Evolutionary conservation across 2,329 filamentous ascomycete genomes (phyloP).

Genomic region (Domatiomyces catenatus): DNA sequence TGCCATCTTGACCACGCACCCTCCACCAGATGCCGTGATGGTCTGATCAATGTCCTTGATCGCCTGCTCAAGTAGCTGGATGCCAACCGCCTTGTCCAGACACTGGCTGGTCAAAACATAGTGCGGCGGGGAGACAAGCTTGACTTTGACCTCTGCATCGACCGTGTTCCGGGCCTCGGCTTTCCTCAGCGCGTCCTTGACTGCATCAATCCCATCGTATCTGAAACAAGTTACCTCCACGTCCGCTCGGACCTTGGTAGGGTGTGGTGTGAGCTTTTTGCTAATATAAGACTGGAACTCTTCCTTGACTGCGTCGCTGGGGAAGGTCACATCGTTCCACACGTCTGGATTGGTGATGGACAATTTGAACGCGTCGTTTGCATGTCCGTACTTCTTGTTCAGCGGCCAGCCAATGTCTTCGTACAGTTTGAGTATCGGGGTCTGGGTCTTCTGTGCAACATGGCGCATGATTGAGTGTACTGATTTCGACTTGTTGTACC

Average conservation of each 20-base stretch:
- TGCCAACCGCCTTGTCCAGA: constrained; percentile 79
- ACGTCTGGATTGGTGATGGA: constrained; percentile 97
- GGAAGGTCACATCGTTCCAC: constrained; percentile 85
- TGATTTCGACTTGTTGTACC: constrained; percentile 99
- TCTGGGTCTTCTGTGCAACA: constrained; percentile 90
- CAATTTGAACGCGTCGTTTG: constrained; percentile 96
- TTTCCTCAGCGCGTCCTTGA: constrained; percentile 80
- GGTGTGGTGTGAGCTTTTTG: constrained; percentile 92
- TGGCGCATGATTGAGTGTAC: constrained; percentile 98
- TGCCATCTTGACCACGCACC: constrained; percentile 88
- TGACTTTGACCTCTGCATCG: constrained; percentile 93
- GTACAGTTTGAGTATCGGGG: constrained; percentile 88
- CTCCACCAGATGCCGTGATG: constrained; percentile 65
- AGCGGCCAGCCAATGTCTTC: constrained; percentile 91
- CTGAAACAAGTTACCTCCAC: constrained; percentile 91
- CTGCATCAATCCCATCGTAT: constrained; percentile 95
- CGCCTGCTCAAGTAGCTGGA: constrained; percentile 69
- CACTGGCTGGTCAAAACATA: constrained; percentile 95
- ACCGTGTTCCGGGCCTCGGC: constrained; percentile 86
- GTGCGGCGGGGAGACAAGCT: constrained; percentile 90
- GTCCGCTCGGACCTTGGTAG: constrained; percentile 97
- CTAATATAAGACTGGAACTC: constrained; percentile 91
- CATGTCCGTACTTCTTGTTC: constrained; percentile 93
- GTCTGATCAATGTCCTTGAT: constrained; percentile 72
- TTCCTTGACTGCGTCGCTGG: constrained; percentile 67